Evolutionary conservation across 768 basidiomycete genomes (phyloP).

Genomic region (Auricularia heimuer): DNA sequence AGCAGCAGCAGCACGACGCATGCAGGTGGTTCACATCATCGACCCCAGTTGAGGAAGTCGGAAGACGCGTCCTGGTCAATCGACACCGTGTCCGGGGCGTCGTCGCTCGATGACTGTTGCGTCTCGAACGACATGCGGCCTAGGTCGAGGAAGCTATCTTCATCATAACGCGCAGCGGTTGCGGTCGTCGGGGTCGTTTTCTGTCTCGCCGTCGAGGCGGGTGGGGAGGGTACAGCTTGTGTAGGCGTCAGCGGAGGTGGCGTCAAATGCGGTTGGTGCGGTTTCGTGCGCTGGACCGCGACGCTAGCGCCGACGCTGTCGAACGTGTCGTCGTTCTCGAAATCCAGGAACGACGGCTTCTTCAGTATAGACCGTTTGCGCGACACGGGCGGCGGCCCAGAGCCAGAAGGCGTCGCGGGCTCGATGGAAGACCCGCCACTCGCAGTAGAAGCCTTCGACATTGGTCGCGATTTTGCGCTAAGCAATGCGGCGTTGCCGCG

Average conservation of each 20-base stretch:
- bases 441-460: neutral
- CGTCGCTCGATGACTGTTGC: neutral
- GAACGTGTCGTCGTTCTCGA: constrained; percentile 30
- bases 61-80: neutral
- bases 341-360: constrained; percentile 67
- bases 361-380: constrained; percentile 46
- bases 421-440: constrained; percentile 24
- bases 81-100: neutral
- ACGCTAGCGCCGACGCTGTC: neutral
- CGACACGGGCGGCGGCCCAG: constrained; percentile 17
- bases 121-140: constrained; percentile 12
- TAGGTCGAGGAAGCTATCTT: constrained; percentile 33
- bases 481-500: neutral
- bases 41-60: neutral
- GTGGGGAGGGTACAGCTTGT: neutral
- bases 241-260: neutral
- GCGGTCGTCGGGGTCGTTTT: neutral
- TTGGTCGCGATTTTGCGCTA: neutral
- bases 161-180: constrained; percentile 10
- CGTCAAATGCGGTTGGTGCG: neutral
- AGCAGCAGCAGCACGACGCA: no score
- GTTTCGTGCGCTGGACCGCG: neutral
- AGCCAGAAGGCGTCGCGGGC: constrained; percentile 20
- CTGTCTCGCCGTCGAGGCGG: neutral
- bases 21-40: neutral